Evolutionary conservation across 2,329 filamentous ascomycete species (phyloP), one percentile per base, ranked within the genome.

Genomic region (Ilyonectria mors-panacis): DNA sequence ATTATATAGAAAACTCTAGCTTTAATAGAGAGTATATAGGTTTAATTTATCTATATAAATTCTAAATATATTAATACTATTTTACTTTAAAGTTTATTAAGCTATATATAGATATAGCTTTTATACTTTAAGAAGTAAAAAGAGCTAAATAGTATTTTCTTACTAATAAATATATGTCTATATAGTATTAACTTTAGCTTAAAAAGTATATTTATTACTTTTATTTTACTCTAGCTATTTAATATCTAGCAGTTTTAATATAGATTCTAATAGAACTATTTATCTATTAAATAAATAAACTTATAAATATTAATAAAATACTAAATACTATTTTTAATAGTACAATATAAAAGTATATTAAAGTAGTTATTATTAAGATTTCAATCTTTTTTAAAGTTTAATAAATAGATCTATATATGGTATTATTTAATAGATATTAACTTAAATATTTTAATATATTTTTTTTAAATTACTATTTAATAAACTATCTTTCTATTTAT

Each of bases 361-460:
- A 71, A 71, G 60, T 70, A 73, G 19, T 66, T 65, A 2, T 30
- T 48, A 44, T 75, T 71, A 26, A 75, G 71, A 45, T 67, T 23
- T 15, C 19, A 23, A 4, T 63, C 63, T 64, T 42, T 65, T 37
- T 74, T 74, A 37, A 74, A 72, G 21, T 69, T 65, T 17, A 74
- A 50, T n/a, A 75, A 58, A 59, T 69, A 75, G 19, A 56, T 65
- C 57, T 74, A 67, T n/a, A 70, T 71, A 50, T 65, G 73, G 66
- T 73, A 75, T 50, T 70, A 65, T 19, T 35, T 42, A 23, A 47
- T 56, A 26, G 59, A 54, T 55, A 47, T 57, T 63, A 65, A 70
- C 35, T 65, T 17, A 33, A 53, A 57, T 37, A 56, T 68, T 51
- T 63, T 58, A 57, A 37, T 35, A 57, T 63, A 65, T 15, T 3